A percentile compares a stretch with the other conserved stretches of the same genome.
Evolutionary conservation across 176 grass and related monocot species (phyloP).

Genomic region (Oryza longistaminata): DNA sequence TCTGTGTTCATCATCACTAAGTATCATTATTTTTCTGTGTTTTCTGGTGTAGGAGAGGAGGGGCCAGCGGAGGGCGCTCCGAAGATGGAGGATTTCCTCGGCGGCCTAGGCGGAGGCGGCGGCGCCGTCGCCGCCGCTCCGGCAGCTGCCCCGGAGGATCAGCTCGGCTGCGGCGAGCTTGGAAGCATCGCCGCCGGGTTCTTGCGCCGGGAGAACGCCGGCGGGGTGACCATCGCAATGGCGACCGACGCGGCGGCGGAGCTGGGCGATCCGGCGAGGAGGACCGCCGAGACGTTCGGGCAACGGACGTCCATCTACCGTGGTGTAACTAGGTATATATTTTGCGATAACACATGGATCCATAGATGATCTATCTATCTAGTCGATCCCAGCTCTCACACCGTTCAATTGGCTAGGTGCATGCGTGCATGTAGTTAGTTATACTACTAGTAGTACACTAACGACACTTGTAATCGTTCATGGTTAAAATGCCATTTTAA

Average conservation of each 20-base stretch:
- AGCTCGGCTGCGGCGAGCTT: constrained; percentile 52
- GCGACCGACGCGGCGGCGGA: constrained; percentile 35
- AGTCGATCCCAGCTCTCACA: background rate
- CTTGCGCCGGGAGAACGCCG: constrained; percentile 46
- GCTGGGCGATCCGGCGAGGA: constrained; percentile 47
- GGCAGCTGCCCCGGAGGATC: constrained; percentile 22
- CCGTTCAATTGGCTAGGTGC: background rate
- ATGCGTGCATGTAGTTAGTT: background rate
- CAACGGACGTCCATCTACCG: constrained; percentile 94
- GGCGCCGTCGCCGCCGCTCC: background rate
- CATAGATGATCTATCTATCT: background rate
- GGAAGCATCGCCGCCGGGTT: constrained; percentile 82
- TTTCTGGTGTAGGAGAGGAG: constrained; percentile 27
- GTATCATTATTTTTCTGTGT: background rate
- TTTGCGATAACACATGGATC: background rate
- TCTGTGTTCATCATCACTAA: background rate
- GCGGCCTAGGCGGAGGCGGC: constrained; percentile 26
- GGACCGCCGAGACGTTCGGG: constrained; percentile 63
- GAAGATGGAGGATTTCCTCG: constrained; percentile 89
- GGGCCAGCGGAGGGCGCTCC: constrained; percentile 37
- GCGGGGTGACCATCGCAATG: constrained; percentile 34
- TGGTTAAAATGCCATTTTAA: background rate
- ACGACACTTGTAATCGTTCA: too few species aligned
- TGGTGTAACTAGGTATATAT: constrained; percentile 75
- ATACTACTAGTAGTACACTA: background rate